These are phyloP conservation scores for Xenoacremonium recifei DNA, from an alignment of 2,329 filamentous ascomycete genomes.

Conservation along the genomic window DNA sequence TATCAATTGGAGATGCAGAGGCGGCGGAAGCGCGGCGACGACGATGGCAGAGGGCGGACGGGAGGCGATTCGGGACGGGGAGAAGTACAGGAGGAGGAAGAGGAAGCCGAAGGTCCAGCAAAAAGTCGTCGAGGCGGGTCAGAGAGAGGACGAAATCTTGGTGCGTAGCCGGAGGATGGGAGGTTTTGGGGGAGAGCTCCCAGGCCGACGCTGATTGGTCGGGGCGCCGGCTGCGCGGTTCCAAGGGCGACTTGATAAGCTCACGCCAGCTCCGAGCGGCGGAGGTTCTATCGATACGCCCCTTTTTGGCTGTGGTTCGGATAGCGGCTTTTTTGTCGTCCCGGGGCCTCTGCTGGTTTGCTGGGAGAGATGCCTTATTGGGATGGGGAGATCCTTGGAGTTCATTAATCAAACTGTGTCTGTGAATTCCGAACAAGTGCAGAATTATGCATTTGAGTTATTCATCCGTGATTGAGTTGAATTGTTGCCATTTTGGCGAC, in stretches of 20 bases:
- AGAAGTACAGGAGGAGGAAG: slow-evolving; percentile 15
- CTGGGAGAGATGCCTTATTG: no score
- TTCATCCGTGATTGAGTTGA: no score
- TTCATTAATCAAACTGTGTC: no score
- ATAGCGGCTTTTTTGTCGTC: no score
- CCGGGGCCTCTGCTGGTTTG: no score
- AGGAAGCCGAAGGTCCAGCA: slow-evolving; percentile 20
- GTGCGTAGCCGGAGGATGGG: slow-evolving; percentile 31
- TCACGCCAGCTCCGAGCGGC: no score
- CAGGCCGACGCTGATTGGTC: slow-evolving; percentile 20
- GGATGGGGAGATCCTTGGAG: no score
- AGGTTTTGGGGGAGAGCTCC: slow-evolving; percentile 27
- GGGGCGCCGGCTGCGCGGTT: slow-evolving; percentile 8
- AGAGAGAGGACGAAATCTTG: slow-evolving; percentile 27
- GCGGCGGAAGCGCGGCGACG: slow-evolving; percentile 10
- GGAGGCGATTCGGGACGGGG: slow-evolving; percentile 7
- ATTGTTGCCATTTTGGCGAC: no score
- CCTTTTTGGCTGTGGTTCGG: no score
- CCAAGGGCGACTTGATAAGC: slow-evolving; percentile 17
- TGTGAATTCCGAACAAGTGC: no score
- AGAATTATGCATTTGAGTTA: no score
- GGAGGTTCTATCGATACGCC: no score
- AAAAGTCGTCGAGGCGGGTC: slow-evolving; percentile 19
- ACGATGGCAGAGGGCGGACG: slow-evolving; percentile 10
- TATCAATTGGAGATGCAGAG: slow-evolving; percentile 17